These are phyloP conservation scores for Chernovozyma sophiae-reginae DNA, from an alignment of 1,139 yeast genomes.

Conservation along the genomic window DNA sequence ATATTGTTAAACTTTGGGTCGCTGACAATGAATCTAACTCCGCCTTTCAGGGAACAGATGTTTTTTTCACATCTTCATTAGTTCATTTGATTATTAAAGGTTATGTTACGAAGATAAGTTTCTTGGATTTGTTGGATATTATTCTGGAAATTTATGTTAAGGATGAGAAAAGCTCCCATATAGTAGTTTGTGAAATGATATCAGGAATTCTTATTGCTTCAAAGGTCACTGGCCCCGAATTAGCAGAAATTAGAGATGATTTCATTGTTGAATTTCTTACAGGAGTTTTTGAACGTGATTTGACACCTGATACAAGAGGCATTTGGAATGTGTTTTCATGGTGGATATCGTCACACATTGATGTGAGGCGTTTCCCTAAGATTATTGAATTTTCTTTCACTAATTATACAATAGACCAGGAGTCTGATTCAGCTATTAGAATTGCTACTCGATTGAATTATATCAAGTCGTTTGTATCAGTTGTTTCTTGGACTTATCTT, in stretches of 20 bases:
- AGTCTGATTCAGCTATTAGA: slow-evolving; percentile 61
- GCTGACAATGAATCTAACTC: slow-evolving; percentile 62
- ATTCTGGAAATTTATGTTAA: slow-evolving; percentile 49
- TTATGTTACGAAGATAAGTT: slow-evolving; percentile 25
- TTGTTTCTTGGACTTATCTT: slow-evolving; percentile 57
- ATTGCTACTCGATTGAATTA: slow-evolving; percentile 63
- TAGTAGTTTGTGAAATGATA: slow-evolving; percentile 57
- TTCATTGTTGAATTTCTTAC: slow-evolving; percentile 42
- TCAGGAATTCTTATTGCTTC: slow-evolving; percentile 55
- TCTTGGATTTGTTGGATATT: slow-evolving; percentile 47
- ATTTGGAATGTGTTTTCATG: slow-evolving; percentile 79
- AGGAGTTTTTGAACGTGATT: slow-evolving; percentile 50
- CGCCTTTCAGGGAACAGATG: slow-evolving; percentile 61
- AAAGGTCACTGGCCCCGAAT: slow-evolving; percentile 26
- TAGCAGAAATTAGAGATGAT: slow-evolving; percentile 37
- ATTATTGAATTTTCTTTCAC: slow-evolving; percentile 44
- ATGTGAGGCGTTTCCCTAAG: slow-evolving; percentile 61
- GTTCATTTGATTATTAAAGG: slow-evolving; percentile 44
- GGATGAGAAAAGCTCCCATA: slow-evolving; percentile 63
- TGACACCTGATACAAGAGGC: slow-evolving; percentile 71
- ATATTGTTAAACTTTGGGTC: slow-evolving; percentile 51
- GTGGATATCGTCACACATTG: slow-evolving; percentile 68
- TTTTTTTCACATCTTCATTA: slow-evolving; percentile 46
- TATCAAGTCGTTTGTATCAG: slow-evolving; percentile 50
- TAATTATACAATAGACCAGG: slow-evolving; percentile 44